Conservation (phyloP, 139 green algal genomes). For the Eudorina sp. region DNA sequence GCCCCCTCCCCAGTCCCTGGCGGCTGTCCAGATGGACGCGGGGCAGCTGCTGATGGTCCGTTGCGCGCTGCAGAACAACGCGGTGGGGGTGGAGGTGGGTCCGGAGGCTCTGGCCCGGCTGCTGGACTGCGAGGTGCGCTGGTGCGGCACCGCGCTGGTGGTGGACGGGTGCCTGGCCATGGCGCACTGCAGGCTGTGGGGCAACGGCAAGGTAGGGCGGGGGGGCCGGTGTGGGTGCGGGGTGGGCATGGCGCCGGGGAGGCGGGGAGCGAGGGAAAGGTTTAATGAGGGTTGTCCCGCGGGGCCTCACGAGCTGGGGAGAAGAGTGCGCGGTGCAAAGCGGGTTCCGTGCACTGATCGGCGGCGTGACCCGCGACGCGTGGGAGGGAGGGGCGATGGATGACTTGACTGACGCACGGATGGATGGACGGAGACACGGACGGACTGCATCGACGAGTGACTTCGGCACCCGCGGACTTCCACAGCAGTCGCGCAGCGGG, state of each 20-base stretch:
- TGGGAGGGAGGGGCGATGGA: no score
- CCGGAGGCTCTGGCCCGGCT: conserved; percentile 30
- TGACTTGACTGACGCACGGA: no score
- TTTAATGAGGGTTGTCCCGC: no score
- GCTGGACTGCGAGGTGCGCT: conserved; percentile 12
- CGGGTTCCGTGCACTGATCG: no score
- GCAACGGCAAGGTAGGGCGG: conserved; percentile 33
- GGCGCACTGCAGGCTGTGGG: conserved; percentile 34
- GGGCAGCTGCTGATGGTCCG: neutral
- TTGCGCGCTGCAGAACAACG: conserved; percentile 15
- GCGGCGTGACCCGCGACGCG: no score
- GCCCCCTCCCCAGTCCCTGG: neutral
- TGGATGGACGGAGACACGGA: no score
- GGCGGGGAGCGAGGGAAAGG: neutral
- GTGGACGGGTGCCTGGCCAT: conserved; percentile 45
- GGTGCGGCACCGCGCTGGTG: conserved; percentile 22
- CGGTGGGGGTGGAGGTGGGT: conserved; percentile 40
- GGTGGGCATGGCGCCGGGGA: neutral
- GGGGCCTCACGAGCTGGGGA: no score
- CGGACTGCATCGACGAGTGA: no score
- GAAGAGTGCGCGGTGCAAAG: no score
- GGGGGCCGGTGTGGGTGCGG: neutral
- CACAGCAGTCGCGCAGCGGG: no score
- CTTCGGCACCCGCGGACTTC: no score
- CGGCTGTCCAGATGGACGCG: conserved; percentile 38